Evolutionary conservation across 202 grass and related monocot genomes (phyloP).

Genomic region (Miscanthus sacchariflorus): DNA sequence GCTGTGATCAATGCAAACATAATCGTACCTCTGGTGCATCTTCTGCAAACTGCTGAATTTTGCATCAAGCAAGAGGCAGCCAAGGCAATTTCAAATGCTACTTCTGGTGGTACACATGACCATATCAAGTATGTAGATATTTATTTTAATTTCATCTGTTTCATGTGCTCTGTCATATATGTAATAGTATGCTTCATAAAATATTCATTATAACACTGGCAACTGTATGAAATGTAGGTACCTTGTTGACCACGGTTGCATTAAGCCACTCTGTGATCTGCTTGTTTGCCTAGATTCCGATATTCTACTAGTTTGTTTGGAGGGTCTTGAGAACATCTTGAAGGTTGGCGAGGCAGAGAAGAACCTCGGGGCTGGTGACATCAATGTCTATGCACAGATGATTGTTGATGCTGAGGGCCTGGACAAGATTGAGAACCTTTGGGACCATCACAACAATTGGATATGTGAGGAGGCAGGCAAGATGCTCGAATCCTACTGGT

Average conservation of each 20-base stretch:
- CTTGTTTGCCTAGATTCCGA: slow-evolving; percentile 55
- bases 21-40: slow-evolving; percentile 70
- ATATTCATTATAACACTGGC: slow-evolving; percentile 26
- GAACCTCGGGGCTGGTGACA: no score
- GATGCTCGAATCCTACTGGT: no score
- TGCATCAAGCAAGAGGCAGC: slow-evolving; percentile 91
- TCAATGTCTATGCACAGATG: no score
- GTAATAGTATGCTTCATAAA: not conserved
- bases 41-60: slow-evolving; percentile 89
- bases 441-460: no score
- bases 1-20: slow-evolving; percentile 87
- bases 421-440: no score
- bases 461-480: no score
- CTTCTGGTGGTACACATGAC: slow-evolving; percentile 86
- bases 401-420: no score
- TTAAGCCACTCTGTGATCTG: slow-evolving; percentile 94
- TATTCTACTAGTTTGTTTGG: no score
- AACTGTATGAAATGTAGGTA: slow-evolving; percentile 51
- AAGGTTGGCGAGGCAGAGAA: no score
- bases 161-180: not conserved
- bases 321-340: no score
- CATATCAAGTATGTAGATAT: slow-evolving; percentile 72
- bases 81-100: slow-evolving; percentile 58
- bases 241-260: slow-evolving; percentile 86
- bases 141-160: not conserved